Evolutionary conservation across 2,329 filamentous ascomycete species (phyloP).

Genomic region (Paradendryphiella salina): DNA sequence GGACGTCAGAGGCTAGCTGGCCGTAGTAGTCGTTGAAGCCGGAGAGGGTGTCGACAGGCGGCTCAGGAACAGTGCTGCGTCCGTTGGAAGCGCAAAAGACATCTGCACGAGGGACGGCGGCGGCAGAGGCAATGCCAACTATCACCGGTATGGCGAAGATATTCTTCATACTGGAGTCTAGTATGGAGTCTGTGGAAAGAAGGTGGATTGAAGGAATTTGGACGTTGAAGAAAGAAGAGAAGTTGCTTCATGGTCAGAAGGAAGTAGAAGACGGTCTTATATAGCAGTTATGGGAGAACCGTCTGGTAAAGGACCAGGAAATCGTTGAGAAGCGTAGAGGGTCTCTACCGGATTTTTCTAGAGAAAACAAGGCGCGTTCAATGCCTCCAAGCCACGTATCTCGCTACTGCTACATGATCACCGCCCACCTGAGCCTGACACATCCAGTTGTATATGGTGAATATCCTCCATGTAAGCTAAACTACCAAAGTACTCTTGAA

Average conservation of each 20-base stretch:
- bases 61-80: slow-evolving; percentile 2
- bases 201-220: too few relatives aligned
- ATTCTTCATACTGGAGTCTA: neutral
- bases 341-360: too few relatives aligned
- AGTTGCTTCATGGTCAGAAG: neutral
- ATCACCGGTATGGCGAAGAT: neutral
- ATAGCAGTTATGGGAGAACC: neutral
- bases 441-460: too few relatives aligned
- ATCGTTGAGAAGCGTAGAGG: too few relatives aligned
- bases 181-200: neutral
- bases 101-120: neutral
- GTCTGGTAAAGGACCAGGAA: too few relatives aligned
- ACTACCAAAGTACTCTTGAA: too few relatives aligned
- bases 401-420: too few relatives aligned
- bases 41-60: neutral
- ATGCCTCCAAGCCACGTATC: too few relatives aligned
- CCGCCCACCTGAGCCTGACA: too few relatives aligned
- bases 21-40: slow-evolving; percentile 6
- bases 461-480: too few relatives aligned
- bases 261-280: neutral
- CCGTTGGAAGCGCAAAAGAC: neutral
- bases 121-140: neutral
- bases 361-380: too few relatives aligned
- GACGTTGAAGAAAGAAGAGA: too few relatives aligned
- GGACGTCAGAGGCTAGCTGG: neutral